Conservation (phyloP, 805 yeast species). For the Saccharomycopsis selenospora region DNA sequence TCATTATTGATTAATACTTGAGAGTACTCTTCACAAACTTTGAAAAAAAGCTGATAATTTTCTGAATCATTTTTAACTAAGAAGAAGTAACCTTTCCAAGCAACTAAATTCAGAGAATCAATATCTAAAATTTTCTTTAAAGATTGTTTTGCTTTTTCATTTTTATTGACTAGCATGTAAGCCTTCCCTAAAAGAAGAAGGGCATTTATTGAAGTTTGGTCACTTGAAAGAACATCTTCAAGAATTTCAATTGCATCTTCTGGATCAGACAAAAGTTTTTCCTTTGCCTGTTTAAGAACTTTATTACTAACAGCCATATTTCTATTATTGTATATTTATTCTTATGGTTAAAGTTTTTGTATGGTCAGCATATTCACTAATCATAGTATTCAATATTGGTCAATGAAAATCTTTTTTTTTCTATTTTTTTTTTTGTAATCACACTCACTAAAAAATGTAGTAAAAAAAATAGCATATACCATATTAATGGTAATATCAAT, state of each 20-base stretch:
- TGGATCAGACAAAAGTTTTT: constrained; percentile 49
- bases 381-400: too few relatives aligned
- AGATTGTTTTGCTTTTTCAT: constrained; percentile 33
- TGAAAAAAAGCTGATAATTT: constrained; percentile 38
- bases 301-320: constrained; percentile 17
- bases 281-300: constrained; percentile 41
- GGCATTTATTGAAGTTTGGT: constrained; percentile 56
- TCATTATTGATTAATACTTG: constrained; percentile 35
- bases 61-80: constrained; percentile 34
- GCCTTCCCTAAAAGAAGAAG: constrained; percentile 68
- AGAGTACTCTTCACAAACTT: constrained; percentile 39
- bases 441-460: too few relatives aligned
- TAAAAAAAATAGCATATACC: too few relatives aligned
- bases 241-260: constrained; percentile 54
- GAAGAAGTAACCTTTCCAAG: constrained; percentile 76
- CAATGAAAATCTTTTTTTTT: too few relatives aligned
- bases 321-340: too few relatives aligned
- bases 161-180: constrained; percentile 37
- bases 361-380: too few relatives aligned
- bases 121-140: constrained; percentile 45
- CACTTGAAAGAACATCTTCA: constrained; percentile 48
- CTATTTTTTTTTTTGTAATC: too few relatives aligned
- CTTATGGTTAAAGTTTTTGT: too few relatives aligned
- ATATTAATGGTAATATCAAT: too few relatives aligned
- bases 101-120: constrained; percentile 46